Percentiles rank a stretch among this genome's conserved stretches.
Evolutionary conservation across 768 basidiomycete genomes (phyloP).

Genomic region (Rhizopogon sp.): DNA sequence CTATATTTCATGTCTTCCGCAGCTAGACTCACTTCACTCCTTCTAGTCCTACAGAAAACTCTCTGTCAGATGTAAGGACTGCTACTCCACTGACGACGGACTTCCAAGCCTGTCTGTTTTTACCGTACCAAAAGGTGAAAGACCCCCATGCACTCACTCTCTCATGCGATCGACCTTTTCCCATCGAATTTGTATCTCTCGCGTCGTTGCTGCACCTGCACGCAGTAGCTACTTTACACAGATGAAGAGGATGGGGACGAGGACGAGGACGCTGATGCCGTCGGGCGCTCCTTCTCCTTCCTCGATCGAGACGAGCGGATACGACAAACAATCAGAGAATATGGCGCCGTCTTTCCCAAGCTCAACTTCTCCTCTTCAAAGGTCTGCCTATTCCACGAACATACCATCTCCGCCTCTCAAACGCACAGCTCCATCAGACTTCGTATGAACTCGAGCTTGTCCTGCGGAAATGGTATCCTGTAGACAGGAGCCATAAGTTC

Average conservation of each 20-base stretch:
- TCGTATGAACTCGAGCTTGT: slow-evolving; percentile 81
- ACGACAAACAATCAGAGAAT: slow-evolving; percentile 54
- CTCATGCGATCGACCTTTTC: too few relatives aligned
- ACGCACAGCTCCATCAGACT: slow-evolving; percentile 85
- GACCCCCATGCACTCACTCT: too few relatives aligned
- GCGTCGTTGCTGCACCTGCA: too few relatives aligned
- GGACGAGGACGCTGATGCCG: slow-evolving; percentile 29
- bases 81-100: too few relatives aligned
- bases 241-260: slow-evolving; percentile 36
- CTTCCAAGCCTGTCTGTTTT: too few relatives aligned
- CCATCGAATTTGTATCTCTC: too few relatives aligned
- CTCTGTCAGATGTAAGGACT: slow-evolving; percentile 24
- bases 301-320: slow-evolving; percentile 79
- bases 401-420: slow-evolving; percentile 76
- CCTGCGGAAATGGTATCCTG: slow-evolving; percentile 83
- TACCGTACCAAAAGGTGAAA: too few relatives aligned
- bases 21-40: not conserved
- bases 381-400: slow-evolving; percentile 34
- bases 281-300: slow-evolving; percentile 52
- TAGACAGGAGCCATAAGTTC: slow-evolving; percentile 81
- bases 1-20: not conserved
- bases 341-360: slow-evolving; percentile 90
- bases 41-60: slow-evolving; percentile 46
- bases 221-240: too few relatives aligned
- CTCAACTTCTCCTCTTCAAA: slow-evolving; percentile 95